phyloP scores from a whole-genome alignment of 192 early-diverging fungal genomes.

The Coemansia sp. region DNA sequence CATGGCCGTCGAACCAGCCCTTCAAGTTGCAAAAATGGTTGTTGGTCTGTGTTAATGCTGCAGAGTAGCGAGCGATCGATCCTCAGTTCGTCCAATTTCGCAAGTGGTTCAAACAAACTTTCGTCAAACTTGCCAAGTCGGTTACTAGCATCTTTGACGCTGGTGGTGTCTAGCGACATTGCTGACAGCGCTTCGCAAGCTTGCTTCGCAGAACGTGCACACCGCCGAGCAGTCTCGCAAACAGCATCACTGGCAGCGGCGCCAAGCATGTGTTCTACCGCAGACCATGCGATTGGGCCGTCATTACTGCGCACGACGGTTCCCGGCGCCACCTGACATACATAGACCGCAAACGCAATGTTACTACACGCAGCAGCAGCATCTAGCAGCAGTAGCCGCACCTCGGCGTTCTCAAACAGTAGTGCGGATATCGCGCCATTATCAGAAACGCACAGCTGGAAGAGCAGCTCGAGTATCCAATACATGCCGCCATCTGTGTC shows the following conservation, averaged over 20 bases:
- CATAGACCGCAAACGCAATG: conserved; percentile 25
- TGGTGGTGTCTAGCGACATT: neutral
- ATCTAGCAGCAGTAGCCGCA: conserved; percentile 23
- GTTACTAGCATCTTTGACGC: neutral
- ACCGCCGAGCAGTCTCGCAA: neutral
- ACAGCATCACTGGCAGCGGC: conserved; percentile 7
- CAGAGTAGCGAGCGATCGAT: neutral
- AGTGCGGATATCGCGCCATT: neutral
- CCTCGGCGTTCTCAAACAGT: conserved; percentile 6
- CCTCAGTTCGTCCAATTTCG: neutral
- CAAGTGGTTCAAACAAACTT: neutral
- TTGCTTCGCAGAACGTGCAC: neutral
- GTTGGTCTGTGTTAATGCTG: neutral
- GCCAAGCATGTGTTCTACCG: conserved; percentile 7
- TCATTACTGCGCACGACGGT: neutral
- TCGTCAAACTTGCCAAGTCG: conserved; percentile 7
- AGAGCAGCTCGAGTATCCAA: conserved; percentile 40
- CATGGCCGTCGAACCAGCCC: neutral
- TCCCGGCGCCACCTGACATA: conserved; percentile 13
- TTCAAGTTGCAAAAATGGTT: neutral
- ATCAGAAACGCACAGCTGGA: conserved; percentile 17
- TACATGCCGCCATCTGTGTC: conserved; percentile 1
- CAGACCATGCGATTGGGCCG: conserved; percentile 6
- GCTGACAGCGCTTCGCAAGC: neutral
- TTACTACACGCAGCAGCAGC: conserved; percentile 30